Base-by-base conservation (phyloP, 371 early-diverging fungal genomes). In the Mortierella sp. region DNA sequence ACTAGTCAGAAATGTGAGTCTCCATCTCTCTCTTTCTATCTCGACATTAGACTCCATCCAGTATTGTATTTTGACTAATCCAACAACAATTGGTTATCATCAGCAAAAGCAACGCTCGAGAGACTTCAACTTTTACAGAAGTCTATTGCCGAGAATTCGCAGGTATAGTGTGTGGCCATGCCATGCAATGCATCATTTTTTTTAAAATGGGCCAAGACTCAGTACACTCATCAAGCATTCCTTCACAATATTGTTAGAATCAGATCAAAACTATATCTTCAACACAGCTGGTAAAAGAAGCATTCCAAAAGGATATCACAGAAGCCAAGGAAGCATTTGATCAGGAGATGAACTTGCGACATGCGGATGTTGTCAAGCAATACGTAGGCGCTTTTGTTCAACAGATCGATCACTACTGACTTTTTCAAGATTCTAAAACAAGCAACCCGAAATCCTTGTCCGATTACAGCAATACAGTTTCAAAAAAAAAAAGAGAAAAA, bases 311-410 rank as follows among this genome's bases (percentile, higher is more conserved):
- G 28, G 72, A 80, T 26, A 80, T 80, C 22, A 26, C 42, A 2
- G 72, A 74, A 17, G 81, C 75, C 0, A 75, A 61, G 37, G 81
- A 74, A n/a, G 75, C 81, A 29, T 80, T 80, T 37, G 81, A 80
- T n/a, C 71, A 80, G 62, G 81, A 80, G 23, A 80, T 80, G 81
- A 58, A 64, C 1, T 49, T 80, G 17, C 81, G 81, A 64, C 81
- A 80, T 61, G 68, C 70, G 1, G 81, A 80, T 34, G 74, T 75
- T 13, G 71, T 80, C 15, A 80, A 68, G 28, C 81, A 80, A 31
- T 80, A 80, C 10, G 81, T 80, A 12, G 81, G 81, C 13, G 60
- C 66, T 17, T 70, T 73, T 61, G 74, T 80, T 9, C 70, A 79
- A 23, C 64, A 68, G 28, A 72, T 72, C 45, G 77, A 68, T 34